Conservation (phyloP, 2,329 filamentous ascomycete genomes). For the Alternaria triticina region DNA sequence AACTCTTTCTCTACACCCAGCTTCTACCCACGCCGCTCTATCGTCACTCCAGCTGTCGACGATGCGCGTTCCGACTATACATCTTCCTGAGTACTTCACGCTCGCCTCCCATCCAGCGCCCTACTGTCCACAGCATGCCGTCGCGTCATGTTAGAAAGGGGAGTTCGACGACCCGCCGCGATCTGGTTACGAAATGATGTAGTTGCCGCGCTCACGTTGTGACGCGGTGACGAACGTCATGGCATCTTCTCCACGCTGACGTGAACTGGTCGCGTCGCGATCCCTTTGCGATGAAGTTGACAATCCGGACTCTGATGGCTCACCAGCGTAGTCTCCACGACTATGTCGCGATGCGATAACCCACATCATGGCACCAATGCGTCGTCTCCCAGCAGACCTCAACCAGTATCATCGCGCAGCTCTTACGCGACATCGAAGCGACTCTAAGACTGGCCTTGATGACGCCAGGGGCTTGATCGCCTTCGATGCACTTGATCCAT, state of each 20-base stretch:
- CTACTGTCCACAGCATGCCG: background rate
- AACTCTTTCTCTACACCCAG: background rate
- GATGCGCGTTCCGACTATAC: background rate
- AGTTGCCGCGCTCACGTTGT: background rate
- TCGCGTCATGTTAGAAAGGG: background rate
- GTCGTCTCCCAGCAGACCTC: background rate
- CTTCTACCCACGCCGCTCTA: background rate
- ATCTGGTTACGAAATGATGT: background rate
- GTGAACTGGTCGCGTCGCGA: background rate
- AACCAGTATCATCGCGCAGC: background rate
- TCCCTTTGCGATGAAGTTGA: rapidly evolving
- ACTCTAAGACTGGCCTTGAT: background rate
- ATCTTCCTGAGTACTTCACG: background rate
- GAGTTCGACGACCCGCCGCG: background rate
- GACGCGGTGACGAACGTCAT: background rate
- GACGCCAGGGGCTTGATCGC: background rate
- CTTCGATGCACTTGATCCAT: background rate
- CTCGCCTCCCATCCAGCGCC: background rate
- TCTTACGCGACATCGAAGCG: background rate
- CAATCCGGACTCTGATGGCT: too few species aligned
- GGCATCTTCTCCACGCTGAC: background rate
- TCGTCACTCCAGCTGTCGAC: background rate
- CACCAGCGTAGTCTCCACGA: background rate
- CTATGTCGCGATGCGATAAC: background rate
- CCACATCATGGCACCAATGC: background rate